Percentiles rank a stretch among this genome's conserved stretches.
Evolutionary conservation across 495 filamentous ascomycete species (phyloP).

Genomic region (Sporormia fimetaria): DNA sequence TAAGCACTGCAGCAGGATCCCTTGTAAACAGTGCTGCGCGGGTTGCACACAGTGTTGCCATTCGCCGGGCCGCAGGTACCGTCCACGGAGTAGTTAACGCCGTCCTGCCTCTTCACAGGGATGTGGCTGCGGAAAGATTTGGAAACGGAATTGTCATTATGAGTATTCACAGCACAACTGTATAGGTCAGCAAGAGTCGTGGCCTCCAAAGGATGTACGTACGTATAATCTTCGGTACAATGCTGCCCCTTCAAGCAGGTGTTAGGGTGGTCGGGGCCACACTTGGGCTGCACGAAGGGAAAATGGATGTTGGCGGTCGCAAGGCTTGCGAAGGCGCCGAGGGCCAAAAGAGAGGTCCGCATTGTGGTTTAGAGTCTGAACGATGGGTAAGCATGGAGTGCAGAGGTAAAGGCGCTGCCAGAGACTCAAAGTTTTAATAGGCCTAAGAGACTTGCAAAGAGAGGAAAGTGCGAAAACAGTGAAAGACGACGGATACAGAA

Average conservation of each 20-base stretch:
- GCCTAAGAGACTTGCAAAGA: background rate
- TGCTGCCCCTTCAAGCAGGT: constrained; percentile 19
- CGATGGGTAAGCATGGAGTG: background rate
- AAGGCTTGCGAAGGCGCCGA: constrained; percentile 17
- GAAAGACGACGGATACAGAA: background rate
- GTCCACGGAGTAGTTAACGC: constrained; percentile 28
- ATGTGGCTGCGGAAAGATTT: constrained; percentile 20
- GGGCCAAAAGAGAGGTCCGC: constrained; percentile 10
- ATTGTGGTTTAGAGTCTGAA: constrained; percentile 18
- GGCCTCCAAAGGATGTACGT: background rate
- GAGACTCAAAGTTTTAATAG: background rate
- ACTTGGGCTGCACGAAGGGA: constrained; percentile 19
- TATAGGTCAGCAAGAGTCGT: background rate
- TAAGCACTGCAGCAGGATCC: constrained; percentile 27
- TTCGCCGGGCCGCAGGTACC: constrained; percentile 29
- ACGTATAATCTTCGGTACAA: constrained; percentile 20
- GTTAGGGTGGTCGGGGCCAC: constrained; percentile 5
- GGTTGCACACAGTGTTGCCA: constrained; percentile 29
- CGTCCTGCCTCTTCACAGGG: constrained; percentile 16
- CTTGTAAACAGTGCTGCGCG: constrained; percentile 28
- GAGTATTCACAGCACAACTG: constrained; percentile 20
- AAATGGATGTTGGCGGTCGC: constrained; percentile 24
- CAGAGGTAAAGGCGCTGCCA: constrained; percentile 1
- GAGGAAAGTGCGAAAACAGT: background rate
- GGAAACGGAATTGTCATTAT: constrained; percentile 18